Percentiles rank a stretch among this genome's conserved stretches.
Conservation (phyloP, 1,284 basidiomycete genomes). For the Trichosporon ovoides region DNA sequence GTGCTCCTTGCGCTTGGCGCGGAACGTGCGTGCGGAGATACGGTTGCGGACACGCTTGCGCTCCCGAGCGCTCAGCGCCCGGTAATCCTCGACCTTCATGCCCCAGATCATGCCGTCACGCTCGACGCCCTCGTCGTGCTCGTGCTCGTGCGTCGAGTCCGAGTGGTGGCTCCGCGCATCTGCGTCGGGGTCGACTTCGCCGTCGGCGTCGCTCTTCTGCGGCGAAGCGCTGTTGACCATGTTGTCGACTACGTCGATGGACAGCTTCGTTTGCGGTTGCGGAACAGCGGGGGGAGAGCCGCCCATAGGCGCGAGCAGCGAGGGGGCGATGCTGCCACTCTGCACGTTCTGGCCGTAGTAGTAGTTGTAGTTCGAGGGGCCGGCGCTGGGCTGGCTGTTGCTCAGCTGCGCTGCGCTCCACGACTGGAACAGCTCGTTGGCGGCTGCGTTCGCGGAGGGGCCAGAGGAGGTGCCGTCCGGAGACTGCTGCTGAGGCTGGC, state of each 20-base stretch:
- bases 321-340: conserved; percentile 29
- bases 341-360: conserved; percentile 11
- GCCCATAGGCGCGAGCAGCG: conserved; percentile 22
- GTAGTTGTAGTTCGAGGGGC: conserved; percentile 19
- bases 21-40: conserved; percentile 47
- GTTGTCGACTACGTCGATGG: conserved; percentile 23
- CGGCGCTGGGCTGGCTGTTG: conserved; percentile 10
- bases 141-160: conserved; percentile 25
- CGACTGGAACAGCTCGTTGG: conserved; percentile 21
- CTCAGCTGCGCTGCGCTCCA: conserved; percentile 10
- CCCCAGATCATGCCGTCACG: conserved; percentile 50
- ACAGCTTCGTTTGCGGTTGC: conserved; percentile 12
- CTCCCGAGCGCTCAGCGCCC: conserved; percentile 43
- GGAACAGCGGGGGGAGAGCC: conserved; percentile 9
- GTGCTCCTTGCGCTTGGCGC: conserved; percentile 48
- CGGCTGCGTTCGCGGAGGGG: conserved; percentile 6
- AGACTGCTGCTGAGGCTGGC: conserved; percentile 5
- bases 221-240: background rate
- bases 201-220: conserved; percentile 23
- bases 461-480: background rate
- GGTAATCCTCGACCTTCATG: conserved; percentile 48
- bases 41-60: conserved; percentile 48
- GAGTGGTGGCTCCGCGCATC: conserved; percentile 10
- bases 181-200: conserved; percentile 26
- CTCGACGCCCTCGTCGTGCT: conserved; percentile 47